Conservation (phyloP, 2,329 filamentous ascomycete species). For the Monilinia fructicola region DNA sequence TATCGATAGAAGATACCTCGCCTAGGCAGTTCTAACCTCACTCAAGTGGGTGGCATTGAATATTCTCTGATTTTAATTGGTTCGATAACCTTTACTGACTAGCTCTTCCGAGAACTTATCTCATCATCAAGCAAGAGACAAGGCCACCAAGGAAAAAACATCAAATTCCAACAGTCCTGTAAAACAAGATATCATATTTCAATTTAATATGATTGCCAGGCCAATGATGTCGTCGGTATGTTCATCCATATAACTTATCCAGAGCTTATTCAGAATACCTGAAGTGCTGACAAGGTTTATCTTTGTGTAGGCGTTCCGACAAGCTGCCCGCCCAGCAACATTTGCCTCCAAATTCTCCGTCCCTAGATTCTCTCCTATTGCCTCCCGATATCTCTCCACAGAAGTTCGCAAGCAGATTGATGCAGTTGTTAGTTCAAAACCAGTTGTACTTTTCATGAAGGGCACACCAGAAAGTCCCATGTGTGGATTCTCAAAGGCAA, state of each 20-base stretch:
- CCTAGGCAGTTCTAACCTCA: too few relatives aligned
- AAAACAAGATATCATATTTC: slow-evolving; percentile 14
- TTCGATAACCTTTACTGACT: too few relatives aligned
- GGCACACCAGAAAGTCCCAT: slow-evolving; percentile 94
- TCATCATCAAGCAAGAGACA: slow-evolving; percentile 18
- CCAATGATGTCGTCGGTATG: slow-evolving; percentile 38
- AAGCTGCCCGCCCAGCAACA: slow-evolving; percentile 44
- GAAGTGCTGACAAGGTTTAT: slow-evolving; percentile 25
- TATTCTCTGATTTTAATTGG: too few relatives aligned
- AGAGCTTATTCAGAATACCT: neutral
- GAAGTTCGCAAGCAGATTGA: slow-evolving; percentile 83
- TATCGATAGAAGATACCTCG: neutral
- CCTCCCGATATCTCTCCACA: slow-evolving; percentile 69
- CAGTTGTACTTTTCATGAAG: slow-evolving; percentile 99
- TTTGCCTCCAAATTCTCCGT: slow-evolving; percentile 38
- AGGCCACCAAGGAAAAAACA: slow-evolving; percentile 16
- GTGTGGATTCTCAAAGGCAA: slow-evolving; percentile 93
- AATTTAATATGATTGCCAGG: slow-evolving; percentile 37
- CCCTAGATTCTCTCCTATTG: slow-evolving; percentile 35
- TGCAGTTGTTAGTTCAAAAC: slow-evolving; percentile 80
- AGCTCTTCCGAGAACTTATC: slow-evolving; percentile 6
- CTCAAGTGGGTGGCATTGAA: too few relatives aligned
- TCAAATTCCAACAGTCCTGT: slow-evolving; percentile 3
- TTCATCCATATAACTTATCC: neutral
- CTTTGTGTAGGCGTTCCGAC: slow-evolving; percentile 46